Base-by-base conservation (phyloP, 352 stramenopile species). In the Pythium phragmiticola region DNA sequence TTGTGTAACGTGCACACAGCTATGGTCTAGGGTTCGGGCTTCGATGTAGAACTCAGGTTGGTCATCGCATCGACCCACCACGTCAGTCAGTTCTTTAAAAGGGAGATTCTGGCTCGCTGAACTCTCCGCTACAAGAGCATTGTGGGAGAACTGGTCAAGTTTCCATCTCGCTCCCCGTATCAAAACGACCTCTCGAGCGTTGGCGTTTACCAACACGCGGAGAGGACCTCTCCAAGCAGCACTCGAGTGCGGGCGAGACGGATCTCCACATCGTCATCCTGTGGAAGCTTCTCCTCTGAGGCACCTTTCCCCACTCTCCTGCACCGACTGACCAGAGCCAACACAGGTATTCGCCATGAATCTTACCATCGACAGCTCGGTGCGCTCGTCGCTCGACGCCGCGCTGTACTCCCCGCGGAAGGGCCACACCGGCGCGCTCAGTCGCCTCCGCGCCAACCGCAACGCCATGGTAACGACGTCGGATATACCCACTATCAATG, bases 381-480 rank as follows among this genome's bases (percentile, higher is more conserved):
- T 57, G 50, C 64, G 64, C 37, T 54, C 39, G 26, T 50, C 46
- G 28, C 37, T 72, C 59, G 47, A 72, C 43, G 65, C 54, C 12
- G 65, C 65, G 46, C 37, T 71, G 13, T 72, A 73, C 61, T 69
- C 66, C 34, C 66, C 66, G 13, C 60, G 66, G 23, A 73, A 73
- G 57, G 66, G 66, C 60, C 66, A 73, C 60, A 61, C 23, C 0
- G 66, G 66, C 21, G n/a, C 56, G 34, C 49, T 73, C 21, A 64
- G 58, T 21, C 62, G 62, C 13, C 45, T 74, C 19, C 67, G 67
- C 37, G 57, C 62, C 39, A 74, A 74, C 58, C 69, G 69, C 45
- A n/a, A 41, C 47, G 50, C 65, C 34, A 74, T 74, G 67, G 67
- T 74, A 47, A 62, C 56, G 7, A n/a, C 14, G 39, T 1, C 39